phyloP scores from a whole-genome alignment of 129 eudicot genomes.

The Flaveria bidentis region DNA sequence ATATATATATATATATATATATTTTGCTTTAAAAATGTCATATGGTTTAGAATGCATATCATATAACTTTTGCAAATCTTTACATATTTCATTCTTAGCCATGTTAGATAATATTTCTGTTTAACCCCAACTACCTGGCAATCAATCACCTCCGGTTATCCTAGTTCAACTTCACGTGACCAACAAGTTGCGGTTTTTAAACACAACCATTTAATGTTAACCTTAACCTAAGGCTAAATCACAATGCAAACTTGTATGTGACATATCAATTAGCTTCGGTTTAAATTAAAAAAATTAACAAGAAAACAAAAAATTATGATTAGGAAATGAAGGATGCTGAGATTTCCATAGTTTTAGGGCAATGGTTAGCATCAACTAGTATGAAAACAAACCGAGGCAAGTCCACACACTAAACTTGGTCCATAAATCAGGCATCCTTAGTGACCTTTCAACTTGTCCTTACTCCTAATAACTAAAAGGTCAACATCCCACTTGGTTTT shows the following conservation, averaged over 20 bases:
- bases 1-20: no score
- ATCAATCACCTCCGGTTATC: not conserved
- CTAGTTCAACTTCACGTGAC: not conserved
- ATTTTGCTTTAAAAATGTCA: no score
- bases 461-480: constrained; percentile 27
- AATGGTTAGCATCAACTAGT: constrained; percentile 34
- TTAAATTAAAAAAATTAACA: no score
- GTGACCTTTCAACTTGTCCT: constrained; percentile 30
- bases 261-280: no score
- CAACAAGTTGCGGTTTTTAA: not conserved
- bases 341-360: constrained; percentile 37
- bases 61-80: no score
- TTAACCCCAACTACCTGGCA: no score
- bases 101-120: no score
- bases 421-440: constrained; percentile 24
- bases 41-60: no score
- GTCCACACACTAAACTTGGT: constrained; percentile 27
- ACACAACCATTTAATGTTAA: not conserved
- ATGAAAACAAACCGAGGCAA: constrained; percentile 28
- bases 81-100: no score
- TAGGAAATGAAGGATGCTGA: constrained; percentile 19
- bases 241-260: not conserved
- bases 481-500: constrained; percentile 35
- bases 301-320: not conserved
- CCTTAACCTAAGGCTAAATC: not conserved